Conservation (phyloP, 495 filamentous ascomycete genomes). For the Tuber umbilicatum region DNA sequence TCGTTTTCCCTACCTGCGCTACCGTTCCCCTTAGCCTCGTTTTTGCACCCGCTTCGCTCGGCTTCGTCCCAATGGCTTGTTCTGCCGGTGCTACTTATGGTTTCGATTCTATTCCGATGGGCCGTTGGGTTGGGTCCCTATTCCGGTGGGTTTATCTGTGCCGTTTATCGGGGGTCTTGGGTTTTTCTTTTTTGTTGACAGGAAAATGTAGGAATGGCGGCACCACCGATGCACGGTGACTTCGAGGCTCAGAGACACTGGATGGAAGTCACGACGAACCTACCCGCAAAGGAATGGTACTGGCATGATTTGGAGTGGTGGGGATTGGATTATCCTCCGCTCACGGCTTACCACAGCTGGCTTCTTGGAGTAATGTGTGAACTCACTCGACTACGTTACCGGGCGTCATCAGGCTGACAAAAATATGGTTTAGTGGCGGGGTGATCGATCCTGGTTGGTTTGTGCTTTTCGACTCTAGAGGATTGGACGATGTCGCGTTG, state of each 20-base stretch:
- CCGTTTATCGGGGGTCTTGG: background rate
- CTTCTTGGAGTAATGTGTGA: constrained; percentile 71
- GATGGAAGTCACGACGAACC: constrained; percentile 90
- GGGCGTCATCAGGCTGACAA: constrained; percentile 14
- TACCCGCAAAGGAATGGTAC: constrained; percentile 93
- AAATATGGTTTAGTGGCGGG: constrained; percentile 49
- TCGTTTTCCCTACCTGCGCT: constrained; percentile 49
- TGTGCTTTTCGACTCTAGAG: constrained; percentile 74
- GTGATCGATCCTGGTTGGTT: constrained; percentile 80
- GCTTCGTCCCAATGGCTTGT: constrained; percentile 87
- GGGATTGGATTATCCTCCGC: constrained; percentile 93
- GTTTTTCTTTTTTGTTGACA: background rate
- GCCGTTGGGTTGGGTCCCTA: constrained; percentile 87
- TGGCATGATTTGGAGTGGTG: constrained; percentile 95
- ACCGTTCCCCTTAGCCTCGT: constrained; percentile 79
- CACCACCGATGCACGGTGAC: constrained; percentile 87
- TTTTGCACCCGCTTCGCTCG: constrained; percentile 83
- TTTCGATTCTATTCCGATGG: constrained; percentile 87
- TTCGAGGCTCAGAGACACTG: constrained; percentile 97
- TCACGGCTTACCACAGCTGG: constrained; percentile 98
- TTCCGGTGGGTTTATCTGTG: constrained; percentile 57
- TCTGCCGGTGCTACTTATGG: constrained; percentile 79
- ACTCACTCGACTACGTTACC: background rate
- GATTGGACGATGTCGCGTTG: constrained; percentile 65
- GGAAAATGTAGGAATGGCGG: constrained; percentile 30